Evolutionary conservation across 768 basidiomycete genomes (phyloP).

Genomic region (Tylopilus intermedius): DNA sequence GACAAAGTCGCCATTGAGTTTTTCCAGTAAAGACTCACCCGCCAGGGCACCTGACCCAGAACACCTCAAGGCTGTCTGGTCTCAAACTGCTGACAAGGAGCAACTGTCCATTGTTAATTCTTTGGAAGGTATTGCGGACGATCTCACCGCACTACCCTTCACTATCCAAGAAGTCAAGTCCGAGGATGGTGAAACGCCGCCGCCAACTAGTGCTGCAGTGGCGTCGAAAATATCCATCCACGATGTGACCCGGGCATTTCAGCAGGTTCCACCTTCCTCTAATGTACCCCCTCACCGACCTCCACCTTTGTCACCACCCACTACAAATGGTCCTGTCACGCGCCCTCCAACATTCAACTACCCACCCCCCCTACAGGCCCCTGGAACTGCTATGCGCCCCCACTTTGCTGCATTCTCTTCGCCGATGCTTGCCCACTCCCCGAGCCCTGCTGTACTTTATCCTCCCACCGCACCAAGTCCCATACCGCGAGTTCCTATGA

Average conservation of each 20-base stretch:
- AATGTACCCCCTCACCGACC: constrained; percentile 44
- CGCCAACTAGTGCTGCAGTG: constrained; percentile 49
- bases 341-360: constrained; percentile 28
- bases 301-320: constrained; percentile 46
- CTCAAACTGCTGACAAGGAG: constrained; percentile 69
- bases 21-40: constrained; percentile 63
- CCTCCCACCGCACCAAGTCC: constrained; percentile 58
- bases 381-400: constrained; percentile 47
- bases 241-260: constrained; percentile 83
- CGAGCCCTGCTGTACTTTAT: constrained; percentile 65
- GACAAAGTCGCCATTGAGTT: constrained; percentile 46
- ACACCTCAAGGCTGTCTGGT: constrained; percentile 81
- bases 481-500: constrained; percentile 58
- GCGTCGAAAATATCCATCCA: constrained; percentile 75
- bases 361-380: constrained; percentile 39
- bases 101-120: constrained; percentile 69
- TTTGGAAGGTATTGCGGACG: constrained; percentile 78
- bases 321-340: constrained; percentile 30
- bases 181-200: constrained; percentile 78
- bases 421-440: constrained; percentile 70
- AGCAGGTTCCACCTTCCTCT: constrained; percentile 70
- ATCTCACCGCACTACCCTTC: constrained; percentile 73
- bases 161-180: constrained; percentile 83
- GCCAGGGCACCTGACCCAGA: constrained; percentile 74
- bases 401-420: constrained; percentile 58